phyloP scores from a whole-genome alignment of 345 rosid species.

The Salix dunnii region DNA sequence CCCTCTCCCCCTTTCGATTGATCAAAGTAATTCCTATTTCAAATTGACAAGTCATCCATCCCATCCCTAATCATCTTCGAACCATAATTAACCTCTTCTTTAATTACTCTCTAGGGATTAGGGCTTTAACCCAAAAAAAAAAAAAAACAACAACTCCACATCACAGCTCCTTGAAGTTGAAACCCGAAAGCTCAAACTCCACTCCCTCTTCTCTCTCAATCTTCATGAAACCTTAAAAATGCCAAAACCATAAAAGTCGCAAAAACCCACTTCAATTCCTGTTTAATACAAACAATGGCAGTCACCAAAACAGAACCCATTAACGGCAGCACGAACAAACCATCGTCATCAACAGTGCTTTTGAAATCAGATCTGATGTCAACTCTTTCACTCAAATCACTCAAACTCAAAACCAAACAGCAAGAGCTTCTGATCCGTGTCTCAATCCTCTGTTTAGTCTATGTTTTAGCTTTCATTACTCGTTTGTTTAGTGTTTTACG shows the following conservation, averaged over 20 bases:
- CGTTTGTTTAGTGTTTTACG: constrained; percentile 94
- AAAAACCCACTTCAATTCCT: not conserved
- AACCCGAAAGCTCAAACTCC: not conserved
- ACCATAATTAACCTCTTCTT: not conserved
- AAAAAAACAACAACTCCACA: not conserved
- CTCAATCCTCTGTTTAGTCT: constrained; percentile 77
- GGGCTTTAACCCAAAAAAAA: not conserved
- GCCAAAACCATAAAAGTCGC: not conserved
- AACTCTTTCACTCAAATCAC: constrained; percentile 40
- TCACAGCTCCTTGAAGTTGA: not conserved
- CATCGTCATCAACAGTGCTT: not conserved
- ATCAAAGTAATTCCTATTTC: not conserved
- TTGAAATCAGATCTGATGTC: constrained; percentile 44
- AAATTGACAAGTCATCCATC: not conserved
- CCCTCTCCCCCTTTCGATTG: not conserved
- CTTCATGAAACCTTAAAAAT: not conserved
- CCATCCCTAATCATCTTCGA: not conserved
- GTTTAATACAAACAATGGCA: not conserved
- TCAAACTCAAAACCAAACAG: constrained; percentile 79
- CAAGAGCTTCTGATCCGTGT: constrained; percentile 90
- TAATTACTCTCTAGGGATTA: not conserved
- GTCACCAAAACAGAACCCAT: not conserved
- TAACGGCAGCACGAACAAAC: not conserved
- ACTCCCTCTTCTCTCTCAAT: not conserved
- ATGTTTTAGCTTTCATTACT: constrained; percentile 75